phyloP scores from a whole-genome alignment of 1,139 yeast species.

The Debaryomyces psychrophilus region DNA sequence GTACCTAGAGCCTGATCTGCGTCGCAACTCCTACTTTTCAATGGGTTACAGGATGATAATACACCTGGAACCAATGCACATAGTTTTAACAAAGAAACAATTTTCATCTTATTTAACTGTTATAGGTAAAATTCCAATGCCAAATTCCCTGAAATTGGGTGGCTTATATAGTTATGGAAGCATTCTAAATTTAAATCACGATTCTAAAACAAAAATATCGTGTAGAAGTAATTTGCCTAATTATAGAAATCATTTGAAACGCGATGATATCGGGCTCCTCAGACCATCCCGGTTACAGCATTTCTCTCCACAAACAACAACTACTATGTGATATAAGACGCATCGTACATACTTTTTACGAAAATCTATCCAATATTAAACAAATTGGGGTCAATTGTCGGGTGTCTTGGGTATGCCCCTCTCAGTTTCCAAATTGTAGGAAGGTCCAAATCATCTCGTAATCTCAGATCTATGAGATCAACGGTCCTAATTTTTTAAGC shows the following conservation, averaged over 20 bases:
- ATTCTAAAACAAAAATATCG: conserved; percentile 2
- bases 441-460: too few relatives aligned
- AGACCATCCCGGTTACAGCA: not conserved
- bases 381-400: too few relatives aligned
- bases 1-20: conserved; percentile 60
- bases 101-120: conserved; percentile 3
- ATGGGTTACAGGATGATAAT: conserved; percentile 36
- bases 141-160: not conserved
- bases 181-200: not conserved
- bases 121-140: not conserved
- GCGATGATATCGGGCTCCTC: not conserved
- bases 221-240: conserved; percentile 3
- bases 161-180: conserved; percentile 2
- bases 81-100: conserved; percentile 7
- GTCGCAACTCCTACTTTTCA: conserved; percentile 31
- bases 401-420: too few relatives aligned
- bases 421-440: too few relatives aligned
- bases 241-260: conserved; percentile 4
- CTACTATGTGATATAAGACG: not conserved
- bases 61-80: conserved; percentile 1
- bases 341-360: too few relatives aligned
- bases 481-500: too few relatives aligned
- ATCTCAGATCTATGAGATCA: too few relatives aligned
- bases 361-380: too few relatives aligned
- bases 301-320: not conserved